Evolutionary conservation across 192 early-diverging fungal genomes (phyloP), one percentile per base, ranked within the genome.

Genomic region (Coemansia erecta): DNA sequence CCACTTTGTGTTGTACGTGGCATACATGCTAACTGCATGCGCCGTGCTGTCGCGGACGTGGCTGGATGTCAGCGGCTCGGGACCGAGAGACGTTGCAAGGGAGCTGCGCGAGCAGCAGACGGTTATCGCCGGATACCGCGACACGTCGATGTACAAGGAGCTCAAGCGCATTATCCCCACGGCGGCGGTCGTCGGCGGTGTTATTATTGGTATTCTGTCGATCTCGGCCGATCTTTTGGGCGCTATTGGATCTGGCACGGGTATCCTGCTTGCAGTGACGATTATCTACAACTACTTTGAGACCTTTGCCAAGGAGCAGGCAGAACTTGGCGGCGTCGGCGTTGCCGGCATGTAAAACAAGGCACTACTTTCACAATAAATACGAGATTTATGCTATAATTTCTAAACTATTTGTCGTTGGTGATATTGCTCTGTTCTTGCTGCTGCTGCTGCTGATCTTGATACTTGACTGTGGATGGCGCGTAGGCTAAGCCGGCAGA

Each of bases 231-330:
- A 99, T 83, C 86, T 99, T 66, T 79, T 99, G 39, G 95, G 94
- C 48, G 97, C 97, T 23, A 96, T 99, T 85, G 97, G 97, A 23
- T 96, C 94, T 33, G 97, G 97, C 44, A 99, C 97, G 18, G 97
- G 97, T 87, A 99, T 99, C 61, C 81, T 99, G 66, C 73, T 99
- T 52, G 93, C 94, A 58, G 95, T 98, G 37, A 99, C 97, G 24
- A 98, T 95, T 62, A 99, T 99, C 77, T 99, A 97, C 86, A 93
- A 94, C 82, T 95, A 97, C 86, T 95, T 93, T 85, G 94, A 95
- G 80, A 87, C 94, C 70, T 95, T 96, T 83, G 86, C 94, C 62
- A 96, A 94, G 83, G 95, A 96, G 82, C 90, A 88, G 78, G 68
- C 72, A 7, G 77, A 80, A 58, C 45, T 68, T 57, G 64, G 77